Evolutionary conservation across 768 basidiomycete species (phyloP).

Genomic region (Lepiota venenata): DNA sequence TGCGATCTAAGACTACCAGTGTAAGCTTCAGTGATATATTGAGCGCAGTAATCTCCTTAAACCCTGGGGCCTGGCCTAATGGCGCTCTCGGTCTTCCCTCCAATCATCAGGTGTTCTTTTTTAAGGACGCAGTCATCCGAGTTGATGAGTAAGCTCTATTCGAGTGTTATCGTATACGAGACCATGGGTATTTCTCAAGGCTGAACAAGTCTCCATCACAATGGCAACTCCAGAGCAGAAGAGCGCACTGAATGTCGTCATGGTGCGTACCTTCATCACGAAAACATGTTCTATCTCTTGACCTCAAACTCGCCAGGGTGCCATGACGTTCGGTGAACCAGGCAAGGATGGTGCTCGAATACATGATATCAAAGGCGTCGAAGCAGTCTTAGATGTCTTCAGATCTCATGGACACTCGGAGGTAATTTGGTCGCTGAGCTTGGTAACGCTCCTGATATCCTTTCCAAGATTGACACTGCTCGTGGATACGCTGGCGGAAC

Average conservation of each 20-base stretch:
- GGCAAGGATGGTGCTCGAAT: slow-evolving; percentile 49
- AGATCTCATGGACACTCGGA: slow-evolving; percentile 51
- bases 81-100: too few species aligned
- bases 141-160: too few species aligned
- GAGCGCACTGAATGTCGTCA: slow-evolving; percentile 46
- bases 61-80: too few species aligned
- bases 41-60: too few species aligned
- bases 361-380: slow-evolving; percentile 43
- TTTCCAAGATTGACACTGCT: slow-evolving; percentile 44
- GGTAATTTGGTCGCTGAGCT: slow-evolving; percentile 26
- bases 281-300: background rate
- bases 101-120: too few species aligned
- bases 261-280: slow-evolving; percentile 28
- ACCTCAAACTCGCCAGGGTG: slow-evolving; percentile 31
- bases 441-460: background rate
- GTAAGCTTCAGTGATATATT: too few species aligned
- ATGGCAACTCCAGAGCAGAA: slow-evolving; percentile 25
- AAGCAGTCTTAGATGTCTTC: slow-evolving; percentile 52
- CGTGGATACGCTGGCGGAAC: slow-evolving; percentile 50
- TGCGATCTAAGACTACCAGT: too few species aligned
- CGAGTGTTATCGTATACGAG: too few species aligned
- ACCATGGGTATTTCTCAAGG: too few species aligned
- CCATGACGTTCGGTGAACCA: slow-evolving; percentile 52
- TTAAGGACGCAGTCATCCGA: too few species aligned
- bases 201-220: too few species aligned